Percentiles rank a stretch among this genome's conserved stretches.
phyloP scores from a whole-genome alignment of 2,329 filamentous ascomycete species.

The Colletotrichum acutatum region DNA sequence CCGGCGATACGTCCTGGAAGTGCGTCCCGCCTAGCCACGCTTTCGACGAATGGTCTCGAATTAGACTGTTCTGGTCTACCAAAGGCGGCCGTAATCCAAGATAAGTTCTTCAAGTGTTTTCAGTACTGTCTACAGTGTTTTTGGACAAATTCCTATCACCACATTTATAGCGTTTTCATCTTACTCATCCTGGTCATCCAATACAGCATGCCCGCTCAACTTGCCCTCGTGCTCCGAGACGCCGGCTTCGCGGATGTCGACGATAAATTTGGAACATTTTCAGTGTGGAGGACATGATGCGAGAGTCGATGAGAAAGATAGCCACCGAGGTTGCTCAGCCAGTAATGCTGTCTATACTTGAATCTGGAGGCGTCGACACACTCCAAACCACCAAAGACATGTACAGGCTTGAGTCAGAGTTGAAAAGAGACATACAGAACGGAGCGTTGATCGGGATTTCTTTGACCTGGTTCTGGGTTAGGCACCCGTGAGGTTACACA shows the following conservation, averaged over 20 bases:
- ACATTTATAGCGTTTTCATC: too few species aligned
- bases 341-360: background rate
- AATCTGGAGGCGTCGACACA: background rate
- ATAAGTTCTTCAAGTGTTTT: background rate
- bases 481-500: background rate
- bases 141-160: background rate
- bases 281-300: conserved; percentile 1
- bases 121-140: background rate
- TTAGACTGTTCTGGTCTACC: background rate
- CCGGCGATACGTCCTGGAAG: background rate
- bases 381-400: background rate
- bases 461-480: conserved; percentile 10
- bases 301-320: conserved; percentile 1
- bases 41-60: conserved; percentile 17
- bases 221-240: background rate
- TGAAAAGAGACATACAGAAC: background rate
- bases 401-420: background rate
- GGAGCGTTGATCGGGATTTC: background rate
- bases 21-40: conserved; percentile 20
- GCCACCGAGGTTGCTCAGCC: background rate
- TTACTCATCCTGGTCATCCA: too few species aligned
- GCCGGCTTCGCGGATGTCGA: conserved; percentile 2
- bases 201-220: conserved; percentile 3
- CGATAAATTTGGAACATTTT: conserved; percentile 14
- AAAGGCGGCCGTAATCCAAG: background rate